phyloP scores from a whole-genome alignment of 345 rosid genomes.

The Eucalyptus victrix region DNA sequence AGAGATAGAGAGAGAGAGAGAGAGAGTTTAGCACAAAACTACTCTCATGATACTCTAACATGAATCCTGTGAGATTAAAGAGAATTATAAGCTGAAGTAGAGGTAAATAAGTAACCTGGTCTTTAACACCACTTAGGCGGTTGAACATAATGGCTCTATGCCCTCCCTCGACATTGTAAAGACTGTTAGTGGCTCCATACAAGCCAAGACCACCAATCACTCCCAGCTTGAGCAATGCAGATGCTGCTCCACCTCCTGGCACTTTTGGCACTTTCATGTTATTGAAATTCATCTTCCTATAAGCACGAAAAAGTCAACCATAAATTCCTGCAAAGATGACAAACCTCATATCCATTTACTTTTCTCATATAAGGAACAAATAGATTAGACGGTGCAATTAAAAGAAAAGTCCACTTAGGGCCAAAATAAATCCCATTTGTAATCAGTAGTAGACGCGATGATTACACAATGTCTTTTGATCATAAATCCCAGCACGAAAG shows the following conservation, averaged over 20 bases:
- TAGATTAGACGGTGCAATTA: not conserved
- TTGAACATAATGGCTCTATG: constrained; percentile 66
- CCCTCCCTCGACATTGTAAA: constrained; percentile 73
- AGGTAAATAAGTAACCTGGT: constrained; percentile 17
- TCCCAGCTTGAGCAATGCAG: constrained; percentile 59
- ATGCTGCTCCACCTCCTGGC: constrained; percentile 59
- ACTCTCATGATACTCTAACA: not conserved
- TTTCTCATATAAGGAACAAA: not conserved
- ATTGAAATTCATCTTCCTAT: constrained; percentile 29
- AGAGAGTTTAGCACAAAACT: not conserved
- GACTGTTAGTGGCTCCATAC: constrained; percentile 54
- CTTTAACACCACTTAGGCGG: constrained; percentile 44
- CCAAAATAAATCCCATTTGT: not conserved
- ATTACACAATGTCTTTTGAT: not conserved
- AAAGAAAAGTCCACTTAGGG: not conserved
- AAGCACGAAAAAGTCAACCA: not conserved
- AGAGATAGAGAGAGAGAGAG: not conserved
- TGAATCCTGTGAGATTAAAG: not conserved
- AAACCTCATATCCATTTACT: not conserved
- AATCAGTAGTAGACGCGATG: not conserved
- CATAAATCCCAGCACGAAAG: not conserved
- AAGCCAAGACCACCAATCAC: constrained; percentile 59
- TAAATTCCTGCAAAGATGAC: not conserved
- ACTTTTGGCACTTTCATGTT: constrained; percentile 77
- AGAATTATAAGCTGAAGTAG: not conserved